Evolutionary conservation across 2,329 filamentous ascomycete genomes (phyloP).

Genomic region (Neophaeococcomyces mojaviensis): DNA sequence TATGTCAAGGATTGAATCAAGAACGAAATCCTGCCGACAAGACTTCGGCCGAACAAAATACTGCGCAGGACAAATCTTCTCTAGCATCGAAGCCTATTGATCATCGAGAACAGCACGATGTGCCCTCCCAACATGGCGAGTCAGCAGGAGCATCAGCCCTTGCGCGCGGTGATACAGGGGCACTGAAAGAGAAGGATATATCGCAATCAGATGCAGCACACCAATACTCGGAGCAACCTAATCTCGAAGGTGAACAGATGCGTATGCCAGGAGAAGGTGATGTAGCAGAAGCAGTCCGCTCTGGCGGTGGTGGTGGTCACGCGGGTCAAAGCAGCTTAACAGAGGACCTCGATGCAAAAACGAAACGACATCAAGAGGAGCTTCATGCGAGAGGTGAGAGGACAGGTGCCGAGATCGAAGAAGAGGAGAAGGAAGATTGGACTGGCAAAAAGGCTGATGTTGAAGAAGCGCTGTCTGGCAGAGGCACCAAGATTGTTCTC

Average conservation of each 20-base stretch:
- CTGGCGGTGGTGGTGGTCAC: slow-evolving; percentile 19
- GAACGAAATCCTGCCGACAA: slow-evolving; percentile 25
- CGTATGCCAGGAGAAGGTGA: slow-evolving; percentile 25
- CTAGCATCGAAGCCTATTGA: slow-evolving; percentile 13
- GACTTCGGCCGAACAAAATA: slow-evolving; percentile 19
- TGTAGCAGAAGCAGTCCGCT: slow-evolving; percentile 21
- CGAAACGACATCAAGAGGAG: slow-evolving; percentile 16
- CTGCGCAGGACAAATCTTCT: slow-evolving; percentile 14
- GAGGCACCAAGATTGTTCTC: slow-evolving; percentile 20
- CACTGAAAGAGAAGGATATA: slow-evolving; percentile 17
- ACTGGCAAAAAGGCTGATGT: slow-evolving; percentile 22
- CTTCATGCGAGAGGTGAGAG: slow-evolving; percentile 18
- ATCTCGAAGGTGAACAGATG: slow-evolving; percentile 28
- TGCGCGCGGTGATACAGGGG: slow-evolving; percentile 19
- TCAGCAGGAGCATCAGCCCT: slow-evolving; percentile 20
- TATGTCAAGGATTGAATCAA: slow-evolving; percentile 18
- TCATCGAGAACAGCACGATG: slow-evolving; percentile 21
- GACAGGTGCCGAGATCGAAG: slow-evolving; percentile 16
- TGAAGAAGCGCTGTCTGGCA: slow-evolving; percentile 17
- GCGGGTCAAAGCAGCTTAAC: slow-evolving; percentile 15
- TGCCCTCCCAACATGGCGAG: slow-evolving; percentile 20
- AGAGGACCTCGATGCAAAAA: slow-evolving; percentile 17
- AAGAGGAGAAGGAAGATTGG: slow-evolving; percentile 20
- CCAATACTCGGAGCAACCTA: slow-evolving; percentile 16
- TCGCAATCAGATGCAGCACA: slow-evolving; percentile 14